These are phyloP conservation scores for Telopea speciosissima DNA, from an alignment of 177 flowering plant genomes.

Conservation along the genomic window DNA sequence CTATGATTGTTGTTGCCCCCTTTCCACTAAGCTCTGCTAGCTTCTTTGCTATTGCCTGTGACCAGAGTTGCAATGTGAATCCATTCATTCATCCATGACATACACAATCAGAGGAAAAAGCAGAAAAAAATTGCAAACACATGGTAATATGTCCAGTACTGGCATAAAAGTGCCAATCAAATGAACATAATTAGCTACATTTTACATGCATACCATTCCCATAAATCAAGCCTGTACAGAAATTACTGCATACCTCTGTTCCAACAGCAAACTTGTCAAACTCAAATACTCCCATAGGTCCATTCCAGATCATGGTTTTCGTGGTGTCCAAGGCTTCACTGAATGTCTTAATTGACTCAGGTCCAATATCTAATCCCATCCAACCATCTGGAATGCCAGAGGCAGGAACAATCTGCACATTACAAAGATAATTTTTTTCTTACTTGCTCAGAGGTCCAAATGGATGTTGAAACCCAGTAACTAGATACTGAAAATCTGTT, in stretches of 20 bases:
- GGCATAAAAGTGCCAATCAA: neutral
- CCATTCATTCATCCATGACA: neutral
- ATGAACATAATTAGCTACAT: neutral
- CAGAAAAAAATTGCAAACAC: too few species aligned
- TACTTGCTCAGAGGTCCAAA: neutral
- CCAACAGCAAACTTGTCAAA: constrained; percentile 65
- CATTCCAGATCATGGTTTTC: constrained; percentile 83
- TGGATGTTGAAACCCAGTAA: neutral
- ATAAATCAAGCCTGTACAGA: neutral
- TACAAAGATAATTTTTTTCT: neutral
- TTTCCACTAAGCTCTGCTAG: constrained; percentile 74
- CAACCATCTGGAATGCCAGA: constrained; percentile 75
- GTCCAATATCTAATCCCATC: constrained; percentile 94
- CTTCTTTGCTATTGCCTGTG: constrained; percentile 68
- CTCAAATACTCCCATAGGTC: constrained; percentile 94
- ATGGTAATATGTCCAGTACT: neutral
- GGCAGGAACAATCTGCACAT: constrained; percentile 61
- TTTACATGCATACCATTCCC: too few species aligned
- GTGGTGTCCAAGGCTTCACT: constrained; percentile 59
- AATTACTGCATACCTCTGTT: constrained; percentile 34
- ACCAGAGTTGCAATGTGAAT: neutral
- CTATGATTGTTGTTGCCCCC: constrained; percentile 80
- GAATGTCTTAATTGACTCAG: constrained; percentile 68
- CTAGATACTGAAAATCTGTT: neutral
- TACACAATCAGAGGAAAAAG: neutral